These are phyloP conservation scores for Lachnellula hyalina DNA, from an alignment of 2,329 filamentous ascomycete genomes.

Conservation along the genomic window DNA sequence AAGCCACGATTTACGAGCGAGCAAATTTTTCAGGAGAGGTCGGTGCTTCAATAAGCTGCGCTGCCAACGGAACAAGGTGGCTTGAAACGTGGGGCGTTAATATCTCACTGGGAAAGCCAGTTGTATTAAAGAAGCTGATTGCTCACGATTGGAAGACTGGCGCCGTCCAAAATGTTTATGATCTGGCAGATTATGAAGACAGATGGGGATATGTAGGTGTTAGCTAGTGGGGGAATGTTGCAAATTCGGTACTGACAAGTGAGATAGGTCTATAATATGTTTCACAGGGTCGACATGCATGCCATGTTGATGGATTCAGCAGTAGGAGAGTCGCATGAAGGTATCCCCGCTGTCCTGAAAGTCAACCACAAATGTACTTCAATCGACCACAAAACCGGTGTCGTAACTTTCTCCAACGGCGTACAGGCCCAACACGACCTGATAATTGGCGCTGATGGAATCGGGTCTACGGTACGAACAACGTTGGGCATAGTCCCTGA, in stretches of 20 bases:
- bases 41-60: slow-evolving; percentile 61
- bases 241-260: slow-evolving; percentile 20
- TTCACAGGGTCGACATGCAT: slow-evolving; percentile 66
- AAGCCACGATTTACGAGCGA: slow-evolving; percentile 60
- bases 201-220: slow-evolving; percentile 51
- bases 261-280: slow-evolving; percentile 54
- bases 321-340: slow-evolving; percentile 48
- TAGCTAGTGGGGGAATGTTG: neutral
- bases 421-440: slow-evolving; percentile 31
- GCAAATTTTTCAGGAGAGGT: slow-evolving; percentile 63
- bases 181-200: slow-evolving; percentile 59
- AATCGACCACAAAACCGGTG: slow-evolving; percentile 46
- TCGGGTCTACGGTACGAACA: slow-evolving; percentile 59
- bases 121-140: slow-evolving; percentile 61
- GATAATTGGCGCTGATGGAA: slow-evolving; percentile 46
- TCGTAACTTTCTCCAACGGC: slow-evolving; percentile 37
- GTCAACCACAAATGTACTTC: slow-evolving; percentile 41
- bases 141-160: slow-evolving; percentile 67
- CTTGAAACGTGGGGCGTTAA: slow-evolving; percentile 64
- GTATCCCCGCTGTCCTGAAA: slow-evolving; percentile 46
- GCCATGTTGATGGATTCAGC: slow-evolving; percentile 59
- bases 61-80: slow-evolving; percentile 66
- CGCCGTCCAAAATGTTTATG: slow-evolving; percentile 58
- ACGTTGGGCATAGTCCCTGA: slow-evolving; percentile 47
- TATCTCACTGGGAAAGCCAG: slow-evolving; percentile 57